Evolutionary conservation across 768 basidiomycete species (phyloP), one percentile per base, ranked within the genome.

Genomic region (Leccinum variicolor): DNA sequence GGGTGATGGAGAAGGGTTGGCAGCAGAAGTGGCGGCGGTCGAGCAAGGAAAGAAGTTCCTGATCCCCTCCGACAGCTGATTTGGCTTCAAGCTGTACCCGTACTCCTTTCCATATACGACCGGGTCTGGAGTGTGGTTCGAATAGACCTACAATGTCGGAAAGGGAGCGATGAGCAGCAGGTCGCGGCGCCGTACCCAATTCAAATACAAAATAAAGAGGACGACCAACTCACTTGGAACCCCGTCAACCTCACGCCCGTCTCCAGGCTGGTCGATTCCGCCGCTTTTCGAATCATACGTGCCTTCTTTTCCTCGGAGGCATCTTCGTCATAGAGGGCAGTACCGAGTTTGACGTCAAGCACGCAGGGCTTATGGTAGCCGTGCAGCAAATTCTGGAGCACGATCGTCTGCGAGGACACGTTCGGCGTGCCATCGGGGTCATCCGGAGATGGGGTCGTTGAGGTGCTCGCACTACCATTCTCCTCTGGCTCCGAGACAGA

Each of bases 331-430:
- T 90, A 91, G n/a, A 98, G 80, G 1, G 89, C 77, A 0, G 89
- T 95, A 1, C 97, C 97, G 15, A 98, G 87, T 72, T 98, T 99
- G 69, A 94, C 79, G 69, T 99, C 96, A 28, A 98, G 77, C 56
- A 97, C 82, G 63, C 90, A 93, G 6, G 95, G 95, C 68, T 85
- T 88, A 34, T 73, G 64, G 76, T 94, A 98, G 1, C 79, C 67
- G 62, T 87, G 73, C 2, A 89, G 74, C 13, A 94, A 75, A 70
- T 99, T 98, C 74, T 95, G 88, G 3, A 99, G 74, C 29, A 96
- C 92, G 53, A 96, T 75, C 57, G 84, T 86, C 77, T 94, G 85
- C 77, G 62, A 62, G 1, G 56, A 25, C 21, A 21, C 4, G 2
- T 25, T 50, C 9, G 49, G 31, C 1, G 11, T 8, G 41, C 26